Conservation (phyloP, 2,329 filamentous ascomycete species). For the Pestalotiopsis sp. region DNA sequence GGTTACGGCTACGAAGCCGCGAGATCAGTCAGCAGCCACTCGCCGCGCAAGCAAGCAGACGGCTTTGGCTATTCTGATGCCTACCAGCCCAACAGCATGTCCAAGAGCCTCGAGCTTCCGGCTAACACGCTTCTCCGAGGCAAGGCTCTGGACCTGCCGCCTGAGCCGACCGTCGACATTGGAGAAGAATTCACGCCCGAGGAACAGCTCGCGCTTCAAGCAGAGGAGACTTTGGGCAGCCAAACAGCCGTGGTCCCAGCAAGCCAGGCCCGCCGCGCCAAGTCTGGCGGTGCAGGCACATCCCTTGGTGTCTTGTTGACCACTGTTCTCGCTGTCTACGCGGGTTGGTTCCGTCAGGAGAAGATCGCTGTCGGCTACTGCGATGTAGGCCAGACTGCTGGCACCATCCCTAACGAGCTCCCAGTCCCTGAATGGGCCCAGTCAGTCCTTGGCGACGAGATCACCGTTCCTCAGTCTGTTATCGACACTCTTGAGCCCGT, state of each 20-base stretch:
- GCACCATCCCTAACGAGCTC: slow-evolving; percentile 49
- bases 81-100: slow-evolving; percentile 51
- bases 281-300: slow-evolving; percentile 54
- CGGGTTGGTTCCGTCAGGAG: slow-evolving; percentile 87
- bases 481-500: slow-evolving; percentile 72
- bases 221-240: slow-evolving; percentile 64
- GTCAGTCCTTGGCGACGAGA: slow-evolving; percentile 47
- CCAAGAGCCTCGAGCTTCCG: slow-evolving; percentile 62
- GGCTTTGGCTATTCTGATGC: slow-evolving; percentile 51
- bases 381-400: slow-evolving; percentile 72
- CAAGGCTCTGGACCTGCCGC: slow-evolving; percentile 34
- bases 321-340: slow-evolving; percentile 73
- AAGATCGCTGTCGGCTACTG: slow-evolving; percentile 97
- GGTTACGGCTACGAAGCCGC: slow-evolving; percentile 41
- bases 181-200: slow-evolving; percentile 96
- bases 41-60: slow-evolving; percentile 48
- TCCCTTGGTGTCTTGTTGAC: slow-evolving; percentile 74
- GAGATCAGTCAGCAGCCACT: slow-evolving; percentile 43
- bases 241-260: slow-evolving; percentile 47
- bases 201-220: slow-evolving; percentile 79
- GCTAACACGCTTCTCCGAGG: slow-evolving; percentile 41
- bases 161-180: slow-evolving; percentile 55
- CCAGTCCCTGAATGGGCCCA: slow-evolving; percentile 46
- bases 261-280: slow-evolving; percentile 36
- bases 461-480: slow-evolving; percentile 74